Evolutionary conservation across 768 basidiomycete genomes (phyloP), one percentile per base, ranked within the genome.

Genomic region (Podaxis pistillaris): DNA sequence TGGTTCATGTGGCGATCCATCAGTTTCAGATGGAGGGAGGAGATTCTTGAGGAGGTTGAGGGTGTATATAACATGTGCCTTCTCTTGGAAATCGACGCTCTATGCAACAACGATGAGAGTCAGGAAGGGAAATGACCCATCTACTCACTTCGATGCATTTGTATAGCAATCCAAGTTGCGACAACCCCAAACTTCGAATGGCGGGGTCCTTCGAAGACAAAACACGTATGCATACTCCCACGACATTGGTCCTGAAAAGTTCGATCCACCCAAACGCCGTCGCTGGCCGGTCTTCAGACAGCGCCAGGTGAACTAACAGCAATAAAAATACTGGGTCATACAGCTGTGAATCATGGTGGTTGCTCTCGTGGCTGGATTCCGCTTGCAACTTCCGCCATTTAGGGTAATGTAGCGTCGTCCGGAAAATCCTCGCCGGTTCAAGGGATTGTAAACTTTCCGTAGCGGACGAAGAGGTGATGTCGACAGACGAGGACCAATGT

Each of bases 321-420:
- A 90, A 73, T 13, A 93, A 69, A 72, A 96, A 93, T 0, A 88
- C 70, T 7, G 95, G 94, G 69, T 98, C 95, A 68, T 95, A 97
- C 37, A 88, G 70, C 11, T 74, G 76, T 11, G 69, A 70, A 17
- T 83, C 80, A 26, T 74, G 71, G 57, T 68, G 13, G 41, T 65
- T 66, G 30, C 73, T 69, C 24, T 65, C 66, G 8, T 67, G 53
- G 2, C 68, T 62, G 1, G 66, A 65, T 41, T 79, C 73, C 50
- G 81, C 77, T 9, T 76, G 78, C 7, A 88, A 67, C 2, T 73
- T 73, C 46, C 91, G 80, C 83, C 89, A 83, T 30, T 77, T 75
- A 1, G 94, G 94, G 68, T 89, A 96, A 17, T 79, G 74, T 19
- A 88, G 77, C 66, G 86, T 91, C 0, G 91, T 91, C 58, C 86